Evolutionary conservation across 2,329 filamentous ascomycete species (phyloP), one percentile per base, ranked within the genome.

Genomic region (Fonsecaea monophora): DNA sequence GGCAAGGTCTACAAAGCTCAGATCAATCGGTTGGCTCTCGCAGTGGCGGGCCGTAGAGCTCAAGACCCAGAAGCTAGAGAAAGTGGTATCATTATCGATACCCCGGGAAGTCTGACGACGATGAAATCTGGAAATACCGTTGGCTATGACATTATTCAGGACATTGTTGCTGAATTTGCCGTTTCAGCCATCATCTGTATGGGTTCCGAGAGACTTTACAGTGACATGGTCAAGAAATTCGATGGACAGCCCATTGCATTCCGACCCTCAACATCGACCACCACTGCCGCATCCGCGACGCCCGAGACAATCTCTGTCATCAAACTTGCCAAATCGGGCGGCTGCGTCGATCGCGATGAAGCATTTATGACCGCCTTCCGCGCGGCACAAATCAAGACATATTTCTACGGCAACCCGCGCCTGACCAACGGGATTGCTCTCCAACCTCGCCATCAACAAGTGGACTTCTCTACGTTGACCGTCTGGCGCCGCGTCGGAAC

Each of bases 41-140:
- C 91, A 8, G 90, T 92, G 4, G 91, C 89, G 32, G 91, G 88
- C 50, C 87, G 93, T 72, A 81, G 97, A 72, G 87, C 90, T 64
- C 91, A 94, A 73, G 92, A 97, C 75, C 81, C 83, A 25, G 85
- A 86, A 30, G 89, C 91, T 8, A 89, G 88, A 75, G 85, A 85
- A 62, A 86, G 91, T 1, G 95, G 95, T 0, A 86, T 96, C 72
- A 86, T 99, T 63, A 89, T 99, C 73, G 95, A 99, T 78, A 92
- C 91, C 2, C 89, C 92, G 4, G 90, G 90, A 1, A 81, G 89
- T 32, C 84, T 90, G 37, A 88, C 88, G 71, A 83, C 87, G 30
- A 54, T 60, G 30, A 72, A 70, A 37, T 30, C 60, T 68, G 89
- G 86, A 70, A 81, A 86, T 70, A 81, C 78, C 62, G 85, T 84